These are phyloP conservation scores for Ceratobasidium sp. DNA, from an alignment of 1,284 basidiomycete species.

Conservation along the genomic window DNA sequence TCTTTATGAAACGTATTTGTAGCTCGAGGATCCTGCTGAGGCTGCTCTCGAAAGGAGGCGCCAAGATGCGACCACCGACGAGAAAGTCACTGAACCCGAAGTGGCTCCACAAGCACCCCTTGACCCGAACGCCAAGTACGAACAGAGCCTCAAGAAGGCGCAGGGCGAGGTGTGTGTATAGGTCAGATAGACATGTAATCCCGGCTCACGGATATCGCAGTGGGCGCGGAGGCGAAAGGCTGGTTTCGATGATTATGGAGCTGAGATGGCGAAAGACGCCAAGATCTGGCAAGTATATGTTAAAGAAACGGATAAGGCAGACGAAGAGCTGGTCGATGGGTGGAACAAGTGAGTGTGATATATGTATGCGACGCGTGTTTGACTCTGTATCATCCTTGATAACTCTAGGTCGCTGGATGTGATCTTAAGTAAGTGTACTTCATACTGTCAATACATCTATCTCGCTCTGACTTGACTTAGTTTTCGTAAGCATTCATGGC, in stretches of 20 bases:
- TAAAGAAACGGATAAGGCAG: constrained; percentile 6
- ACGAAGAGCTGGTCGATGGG: constrained; percentile 25
- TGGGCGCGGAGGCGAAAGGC: constrained; percentile 9
- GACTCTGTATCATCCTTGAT: neutral
- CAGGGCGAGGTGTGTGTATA: neutral
- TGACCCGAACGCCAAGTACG: constrained; percentile 3
- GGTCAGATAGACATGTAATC: too few relatives aligned
- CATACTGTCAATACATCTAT: neutral
- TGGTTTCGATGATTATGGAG: constrained; percentile 19
- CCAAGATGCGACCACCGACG: neutral
- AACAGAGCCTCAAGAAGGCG: neutral
- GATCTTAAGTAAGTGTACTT: constrained; percentile 11
- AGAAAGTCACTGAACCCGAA: neutral
- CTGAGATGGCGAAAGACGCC: constrained; percentile 27
- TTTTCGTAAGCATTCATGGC: constrained; percentile 2
- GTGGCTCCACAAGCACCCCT: neutral
- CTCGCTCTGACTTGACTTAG: neutral
- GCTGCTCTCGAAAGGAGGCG: too few relatives aligned
- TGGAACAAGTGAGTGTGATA: constrained; percentile 25
- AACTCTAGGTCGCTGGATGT: constrained; percentile 11
- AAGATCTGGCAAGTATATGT: constrained; percentile 35
- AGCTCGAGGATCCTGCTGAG: too few relatives aligned
- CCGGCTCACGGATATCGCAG: neutral
- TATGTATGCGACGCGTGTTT: neutral
- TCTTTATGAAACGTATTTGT: too few relatives aligned